These are phyloP conservation scores for Sporothrix brunneoviolacea DNA, from an alignment of 2,329 filamentous ascomycete genomes.

Conservation along the genomic window DNA sequence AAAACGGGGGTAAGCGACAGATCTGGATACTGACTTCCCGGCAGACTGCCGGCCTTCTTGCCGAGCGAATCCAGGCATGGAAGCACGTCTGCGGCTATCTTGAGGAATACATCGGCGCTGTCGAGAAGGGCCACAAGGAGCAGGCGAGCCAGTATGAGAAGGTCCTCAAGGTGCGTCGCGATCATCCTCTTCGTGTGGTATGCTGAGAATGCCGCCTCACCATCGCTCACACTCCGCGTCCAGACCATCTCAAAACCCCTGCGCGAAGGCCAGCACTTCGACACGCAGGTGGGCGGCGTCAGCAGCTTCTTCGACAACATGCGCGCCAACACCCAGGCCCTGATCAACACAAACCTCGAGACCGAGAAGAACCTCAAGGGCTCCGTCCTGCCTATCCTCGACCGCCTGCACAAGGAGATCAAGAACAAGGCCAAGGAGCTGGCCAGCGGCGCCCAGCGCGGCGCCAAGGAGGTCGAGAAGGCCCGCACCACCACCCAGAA, in stretches of 20 bases:
- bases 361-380: conserved; percentile 87
- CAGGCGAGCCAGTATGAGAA: conserved; percentile 95
- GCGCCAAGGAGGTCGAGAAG: conserved; percentile 87
- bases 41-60: conserved; percentile 71
- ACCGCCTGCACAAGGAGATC: conserved; percentile 89
- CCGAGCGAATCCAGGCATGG: conserved; percentile 87
- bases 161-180: conserved; percentile 65
- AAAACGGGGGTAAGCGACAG: background rate
- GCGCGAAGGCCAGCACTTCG: conserved; percentile 87
- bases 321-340: conserved; percentile 81
- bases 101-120: conserved; percentile 79
- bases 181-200: no score
- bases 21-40: background rate
- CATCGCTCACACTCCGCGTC: background rate
- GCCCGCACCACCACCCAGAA: conserved; percentile 81
- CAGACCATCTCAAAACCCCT: conserved; percentile 80
- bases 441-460: conserved; percentile 69
- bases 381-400: conserved; percentile 78
- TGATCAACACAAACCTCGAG: conserved; percentile 83
- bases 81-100: conserved; percentile 89
- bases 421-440: conserved; percentile 95
- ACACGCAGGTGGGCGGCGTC: conserved; percentile 79
- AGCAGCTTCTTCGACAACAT: conserved; percentile 92
- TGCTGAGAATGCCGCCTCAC: background rate
- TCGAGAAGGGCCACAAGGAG: conserved; percentile 77